Evolutionary conservation across 768 basidiomycete species (phyloP), one percentile per base, ranked within the genome.

Genomic region (Mycena amicta): DNA sequence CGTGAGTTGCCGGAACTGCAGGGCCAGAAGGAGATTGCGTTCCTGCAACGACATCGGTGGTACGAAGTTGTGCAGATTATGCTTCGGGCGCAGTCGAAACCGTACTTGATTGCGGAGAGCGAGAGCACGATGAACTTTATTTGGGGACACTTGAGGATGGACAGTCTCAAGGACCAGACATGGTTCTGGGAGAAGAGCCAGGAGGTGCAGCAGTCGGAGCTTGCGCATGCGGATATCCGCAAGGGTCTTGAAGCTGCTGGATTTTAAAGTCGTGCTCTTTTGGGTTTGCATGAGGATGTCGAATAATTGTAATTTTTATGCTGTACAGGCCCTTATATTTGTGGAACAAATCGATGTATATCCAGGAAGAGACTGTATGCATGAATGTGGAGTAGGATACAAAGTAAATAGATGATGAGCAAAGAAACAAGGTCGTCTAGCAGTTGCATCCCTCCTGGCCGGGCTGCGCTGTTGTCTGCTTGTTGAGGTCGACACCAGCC

Each of bases 401-500:
- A 73, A 66, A 58, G 66, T 69, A 71, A 65, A 62, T 69, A 63
- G 55, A 63, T 70, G 63, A 51, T 59, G 55, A 61, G 56, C 63
- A 53, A 57, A 58, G 61, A 51, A 43, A 31, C 31, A 18, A 46
- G 41, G 46, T 45, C 50, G 46, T 58, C 76, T 76, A 94, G 74
- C 92, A 94, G 69, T 92, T 93, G 78, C 92, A 94, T 54, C 77
- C 75, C 41, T 92, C 90, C 68, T 84, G 81, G 41, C 79, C 80
- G 60, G 78, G 77, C 16, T 79, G 69, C 58, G 78, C 68, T 50
- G 72, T 63, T 22, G 81, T 63, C 69, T 88, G 87, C 68, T 81
- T 90, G 76, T 89, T 92, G 59, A 94, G 83, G 71, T 94, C 89
- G n/a, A 94, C 87, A 40, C 89, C 89, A 57, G 84, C 72, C 65